phyloP scores from a whole-genome alignment of 2,329 filamentous ascomycete species.

The Colletotrichum endophyticum region DNA sequence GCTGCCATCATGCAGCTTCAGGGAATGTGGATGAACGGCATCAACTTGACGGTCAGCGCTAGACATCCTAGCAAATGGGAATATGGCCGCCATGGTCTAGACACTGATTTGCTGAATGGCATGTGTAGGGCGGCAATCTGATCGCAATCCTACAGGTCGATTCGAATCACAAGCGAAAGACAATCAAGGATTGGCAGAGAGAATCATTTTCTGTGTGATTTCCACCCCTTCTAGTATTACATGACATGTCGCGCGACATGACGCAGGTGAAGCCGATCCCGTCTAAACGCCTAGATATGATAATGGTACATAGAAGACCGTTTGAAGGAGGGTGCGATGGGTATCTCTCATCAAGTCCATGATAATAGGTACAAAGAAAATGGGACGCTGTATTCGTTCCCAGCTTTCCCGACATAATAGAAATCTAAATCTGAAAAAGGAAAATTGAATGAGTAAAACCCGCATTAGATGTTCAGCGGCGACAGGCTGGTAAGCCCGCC shows the following conservation, averaged over 20 bases:
- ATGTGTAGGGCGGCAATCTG: background rate
- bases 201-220: background rate
- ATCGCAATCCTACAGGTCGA: background rate
- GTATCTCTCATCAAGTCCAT: conserved; percentile 21
- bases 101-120: background rate
- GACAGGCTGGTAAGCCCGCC: conserved; percentile 42
- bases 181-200: background rate
- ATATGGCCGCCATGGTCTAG: background rate
- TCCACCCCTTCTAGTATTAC: background rate
- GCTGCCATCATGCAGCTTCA: background rate
- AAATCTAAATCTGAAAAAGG: background rate
- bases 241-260: background rate
- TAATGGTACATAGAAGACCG: background rate
- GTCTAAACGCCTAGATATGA: background rate
- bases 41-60: background rate
- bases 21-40: background rate
- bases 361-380: background rate
- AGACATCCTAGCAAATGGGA: background rate
- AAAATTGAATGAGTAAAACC: background rate
- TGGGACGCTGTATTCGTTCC: background rate
- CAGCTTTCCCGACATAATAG: background rate
- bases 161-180: background rate
- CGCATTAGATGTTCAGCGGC: background rate
- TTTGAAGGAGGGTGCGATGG: conserved; percentile 12
- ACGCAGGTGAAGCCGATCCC: background rate